phyloP scores from a whole-genome alignment of 176 grass and related monocot genomes.

The Alopecurus myosuroides region DNA sequence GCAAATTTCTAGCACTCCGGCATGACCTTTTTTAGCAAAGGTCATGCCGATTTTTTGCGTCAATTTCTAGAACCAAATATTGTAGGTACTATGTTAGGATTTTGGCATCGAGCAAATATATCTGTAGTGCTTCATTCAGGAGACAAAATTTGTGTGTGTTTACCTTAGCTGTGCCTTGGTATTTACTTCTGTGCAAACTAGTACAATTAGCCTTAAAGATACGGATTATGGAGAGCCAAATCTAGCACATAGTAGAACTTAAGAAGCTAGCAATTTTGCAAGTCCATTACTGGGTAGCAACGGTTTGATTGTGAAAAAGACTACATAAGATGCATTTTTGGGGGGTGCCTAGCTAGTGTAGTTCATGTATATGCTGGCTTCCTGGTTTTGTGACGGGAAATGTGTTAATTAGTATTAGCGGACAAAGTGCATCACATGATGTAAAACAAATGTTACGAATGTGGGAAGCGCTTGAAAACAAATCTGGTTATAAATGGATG shows the following conservation, averaged over 20 bases:
- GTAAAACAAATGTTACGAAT: not conserved
- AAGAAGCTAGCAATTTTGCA: not conserved
- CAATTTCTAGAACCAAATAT: too few species aligned
- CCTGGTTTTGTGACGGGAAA: not conserved
- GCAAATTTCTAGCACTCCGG: too few species aligned
- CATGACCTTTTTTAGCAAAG: too few species aligned
- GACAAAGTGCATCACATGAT: not conserved
- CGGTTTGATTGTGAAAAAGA: too few species aligned
- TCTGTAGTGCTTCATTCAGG: too few species aligned
- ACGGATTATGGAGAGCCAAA: not conserved
- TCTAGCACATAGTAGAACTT: not conserved
- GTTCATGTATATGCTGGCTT: not conserved
- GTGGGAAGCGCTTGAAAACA: not conserved
- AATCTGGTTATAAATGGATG: not conserved
- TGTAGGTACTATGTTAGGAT: too few species aligned
- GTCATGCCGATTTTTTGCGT: too few species aligned
- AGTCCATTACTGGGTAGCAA: not conserved
- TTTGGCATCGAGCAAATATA: too few species aligned
- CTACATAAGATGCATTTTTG: not conserved
- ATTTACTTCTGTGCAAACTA: not conserved
- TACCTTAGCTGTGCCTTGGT: constrained; percentile 19
- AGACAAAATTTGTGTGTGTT: too few species aligned
- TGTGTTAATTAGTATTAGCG: not conserved
- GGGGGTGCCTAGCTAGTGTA: not conserved
- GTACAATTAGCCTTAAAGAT: not conserved